Evolutionary conservation across 2,329 filamentous ascomycete genomes (phyloP).

Genomic region (Colletotrichum eremochloae): DNA sequence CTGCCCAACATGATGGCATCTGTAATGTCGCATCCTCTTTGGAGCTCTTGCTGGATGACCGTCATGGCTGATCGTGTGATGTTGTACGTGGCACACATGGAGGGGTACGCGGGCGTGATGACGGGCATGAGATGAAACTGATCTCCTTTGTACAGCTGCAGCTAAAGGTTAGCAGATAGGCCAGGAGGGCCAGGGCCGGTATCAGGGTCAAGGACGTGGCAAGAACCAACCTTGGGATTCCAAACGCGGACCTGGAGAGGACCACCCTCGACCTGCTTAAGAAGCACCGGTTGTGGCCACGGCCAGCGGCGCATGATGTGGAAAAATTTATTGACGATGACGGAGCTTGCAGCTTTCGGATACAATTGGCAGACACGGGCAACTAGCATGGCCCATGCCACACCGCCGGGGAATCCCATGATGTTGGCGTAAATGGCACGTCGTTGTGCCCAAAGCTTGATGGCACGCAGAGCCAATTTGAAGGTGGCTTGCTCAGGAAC

Average conservation of each 20-base stretch:
- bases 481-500: conserved; percentile 94
- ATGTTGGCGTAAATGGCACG: conserved; percentile 96
- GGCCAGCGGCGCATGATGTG: conserved; percentile 90
- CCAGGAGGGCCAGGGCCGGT: not conserved
- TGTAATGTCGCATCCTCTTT: conserved; percentile 81
- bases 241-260: conserved; percentile 87
- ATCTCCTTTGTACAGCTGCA: conserved; percentile 81
- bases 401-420: conserved; percentile 95
- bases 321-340: conserved; percentile 95
- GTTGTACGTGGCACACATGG: conserved; percentile 98
- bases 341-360: conserved; percentile 88
- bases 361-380: conserved; percentile 97
- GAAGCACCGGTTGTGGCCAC: conserved; percentile 92
- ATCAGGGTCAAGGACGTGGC: not conserved
- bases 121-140: conserved; percentile 95
- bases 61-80: conserved; percentile 87
- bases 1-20: conserved; percentile 84
- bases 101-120: conserved; percentile 96
- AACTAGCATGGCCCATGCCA: conserved; percentile 98
- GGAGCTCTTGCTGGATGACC: conserved; percentile 86
- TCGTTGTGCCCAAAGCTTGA: conserved; percentile 96
- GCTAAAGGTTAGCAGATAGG: conserved; percentile 36
- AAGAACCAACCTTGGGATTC: conserved; percentile 82
- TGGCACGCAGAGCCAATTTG: conserved; percentile 86
- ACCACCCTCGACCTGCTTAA: conserved; percentile 89